Base-by-base conservation (phyloP, 805 yeast genomes). In the Candida ovalis region DNA sequence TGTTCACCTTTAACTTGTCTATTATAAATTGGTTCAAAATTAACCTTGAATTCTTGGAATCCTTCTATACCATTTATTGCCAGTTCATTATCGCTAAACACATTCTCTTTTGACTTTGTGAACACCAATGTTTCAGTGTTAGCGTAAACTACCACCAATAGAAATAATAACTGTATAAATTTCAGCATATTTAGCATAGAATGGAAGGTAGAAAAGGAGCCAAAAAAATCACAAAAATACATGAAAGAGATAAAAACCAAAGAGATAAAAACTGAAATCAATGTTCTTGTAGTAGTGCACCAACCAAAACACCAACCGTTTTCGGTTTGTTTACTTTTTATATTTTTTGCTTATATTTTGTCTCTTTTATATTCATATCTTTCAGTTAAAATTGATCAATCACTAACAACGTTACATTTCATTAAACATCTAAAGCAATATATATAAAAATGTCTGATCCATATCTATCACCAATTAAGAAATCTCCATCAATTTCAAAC, bases 71-170 rank as follows among this genome's bases (percentile, higher is more conserved):
- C 30, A 37, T n/a, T 28, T 10, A 5, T 30, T 19, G 12, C 4
- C 4, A 17, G 40, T 15, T 15, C 12, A 30, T 12, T 12, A 8
- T 30, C 35, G 5, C 15, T 15, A 30, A 6, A 7, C 9, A 30
- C 17, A 30, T 7, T 13, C n/a, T 17, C 32, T 24, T 12, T 13
- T 17, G 38, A 40, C 18, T 35, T 43, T 3, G 18, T 18, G 10
- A 50, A 48, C 10, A 49, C 17, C 22, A 56, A 43, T 3, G 60
- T 55, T 32, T 59, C 63, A 18, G 63, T 59, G 43, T 59, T 59
- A 4, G 55, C 63, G 10, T 27, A 27, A 19, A 25, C 46, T 28
- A 42, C n/a, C 6, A 32, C n/a, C 2, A 45, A 5, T 3, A 42
- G 13, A 17, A 41, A 15, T 40, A 38, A 24, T 15, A 23, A 24